phyloP scores from a whole-genome alignment of 2,329 filamentous ascomycete genomes.

The Fusarium sp. region DNA sequence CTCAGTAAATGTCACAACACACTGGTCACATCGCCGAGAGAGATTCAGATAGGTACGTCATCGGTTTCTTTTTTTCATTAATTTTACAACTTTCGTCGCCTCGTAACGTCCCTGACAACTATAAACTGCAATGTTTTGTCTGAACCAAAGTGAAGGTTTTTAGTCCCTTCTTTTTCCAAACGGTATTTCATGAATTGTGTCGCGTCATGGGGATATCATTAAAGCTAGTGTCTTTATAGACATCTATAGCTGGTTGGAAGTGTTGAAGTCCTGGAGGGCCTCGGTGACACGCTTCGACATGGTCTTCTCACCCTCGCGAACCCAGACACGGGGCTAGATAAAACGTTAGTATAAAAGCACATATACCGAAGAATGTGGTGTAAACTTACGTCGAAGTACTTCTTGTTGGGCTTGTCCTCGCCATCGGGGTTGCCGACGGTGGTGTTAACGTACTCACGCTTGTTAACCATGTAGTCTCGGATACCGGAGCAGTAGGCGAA shows the following conservation, averaged over 20 bases:
- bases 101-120: conserved; percentile 37
- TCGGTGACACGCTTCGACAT: conserved; percentile 86
- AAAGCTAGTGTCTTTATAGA: conserved; percentile 22
- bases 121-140: conserved; percentile 32
- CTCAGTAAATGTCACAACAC: background rate
- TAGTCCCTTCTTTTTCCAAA: conserved; percentile 33
- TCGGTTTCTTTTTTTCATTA: conserved; percentile 38
- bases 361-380: background rate
- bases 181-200: conserved; percentile 32
- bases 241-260: conserved; percentile 53
- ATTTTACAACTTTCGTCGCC: conserved; percentile 47
- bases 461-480: conserved; percentile 92
- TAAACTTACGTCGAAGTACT: conserved; percentile 75
- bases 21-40: background rate
- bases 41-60: conserved; percentile 20
- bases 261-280: conserved; percentile 92
- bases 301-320: conserved; percentile 96
- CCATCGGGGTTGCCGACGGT: conserved; percentile 96
- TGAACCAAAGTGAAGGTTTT: conserved; percentile 27
- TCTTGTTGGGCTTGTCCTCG: conserved; percentile 99
- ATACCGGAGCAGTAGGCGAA: conserved; percentile 93
- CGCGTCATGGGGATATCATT: conserved; percentile 39
- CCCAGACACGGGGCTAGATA: conserved; percentile 86
- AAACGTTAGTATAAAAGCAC: conserved; percentile 12
- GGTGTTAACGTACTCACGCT: conserved; percentile 92